A percentile compares a stretch with the other conserved stretches of the same genome.
Conservation (phyloP, 768 basidiomycete species). For the Mycena metata region DNA sequence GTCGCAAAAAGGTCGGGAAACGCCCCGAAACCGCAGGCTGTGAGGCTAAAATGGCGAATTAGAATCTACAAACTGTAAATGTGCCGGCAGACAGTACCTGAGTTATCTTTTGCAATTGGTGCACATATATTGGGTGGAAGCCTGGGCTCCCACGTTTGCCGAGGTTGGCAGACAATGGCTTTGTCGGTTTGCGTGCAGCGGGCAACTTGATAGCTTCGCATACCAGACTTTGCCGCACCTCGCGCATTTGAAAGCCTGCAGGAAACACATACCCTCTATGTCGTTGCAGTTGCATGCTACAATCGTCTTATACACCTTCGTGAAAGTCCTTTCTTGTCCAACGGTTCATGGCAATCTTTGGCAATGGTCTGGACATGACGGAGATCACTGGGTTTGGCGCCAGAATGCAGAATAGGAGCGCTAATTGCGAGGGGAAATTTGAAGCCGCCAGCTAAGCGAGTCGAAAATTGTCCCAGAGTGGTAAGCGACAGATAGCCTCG, state of each 20-base stretch:
- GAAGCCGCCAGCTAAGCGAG: not conserved
- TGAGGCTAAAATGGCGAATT: too few relatives aligned
- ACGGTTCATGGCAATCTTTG: not conserved
- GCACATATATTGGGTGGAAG: not conserved
- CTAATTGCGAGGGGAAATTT: not conserved
- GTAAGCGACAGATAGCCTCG: not conserved
- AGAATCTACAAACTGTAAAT: too few relatives aligned
- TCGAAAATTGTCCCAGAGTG: slow-evolving; percentile 14
- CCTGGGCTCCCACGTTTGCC: not conserved
- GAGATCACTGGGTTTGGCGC: slow-evolving; percentile 1
- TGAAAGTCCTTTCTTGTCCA: slow-evolving; percentile 6
- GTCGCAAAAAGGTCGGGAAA: too few relatives aligned
- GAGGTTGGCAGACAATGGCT: not conserved
- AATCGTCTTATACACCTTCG: not conserved
- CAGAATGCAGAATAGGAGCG: not conserved
- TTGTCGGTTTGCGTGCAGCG: not conserved
- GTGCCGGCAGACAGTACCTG: not conserved
- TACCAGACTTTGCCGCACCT: not conserved
- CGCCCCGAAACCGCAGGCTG: too few relatives aligned
- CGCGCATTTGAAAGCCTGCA: not conserved
- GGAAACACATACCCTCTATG: slow-evolving; percentile 14
- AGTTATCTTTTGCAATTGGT: not conserved
- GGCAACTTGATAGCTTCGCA: slow-evolving; percentile 2
- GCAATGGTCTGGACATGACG: not conserved
- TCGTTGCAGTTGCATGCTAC: not conserved